Percentiles rank a stretch among this genome's conserved stretches.
phyloP scores from a whole-genome alignment of 176 grass and related monocot genomes.

The Aegilops umbellulata region DNA sequence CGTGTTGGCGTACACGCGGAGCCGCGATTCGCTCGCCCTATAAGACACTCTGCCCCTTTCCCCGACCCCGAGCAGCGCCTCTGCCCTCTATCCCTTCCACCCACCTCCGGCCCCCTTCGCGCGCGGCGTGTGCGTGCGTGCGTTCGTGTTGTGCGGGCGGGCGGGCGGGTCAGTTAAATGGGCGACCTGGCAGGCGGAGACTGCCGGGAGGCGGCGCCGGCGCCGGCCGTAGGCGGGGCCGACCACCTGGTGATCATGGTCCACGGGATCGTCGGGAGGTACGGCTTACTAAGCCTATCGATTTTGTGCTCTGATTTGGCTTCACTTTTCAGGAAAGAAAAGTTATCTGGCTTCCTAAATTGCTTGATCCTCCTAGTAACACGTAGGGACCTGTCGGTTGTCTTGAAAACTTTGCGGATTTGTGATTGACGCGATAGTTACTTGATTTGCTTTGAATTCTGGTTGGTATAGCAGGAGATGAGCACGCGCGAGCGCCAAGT shows the following conservation, averaged over 20 bases:
- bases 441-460: neutral
- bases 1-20: neutral
- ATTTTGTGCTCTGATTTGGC: neutral
- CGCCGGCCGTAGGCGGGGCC: neutral
- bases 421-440: neutral
- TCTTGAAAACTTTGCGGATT: neutral
- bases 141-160: neutral
- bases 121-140: neutral
- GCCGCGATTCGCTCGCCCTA: neutral
- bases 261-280: constrained; percentile 80
- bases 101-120: neutral
- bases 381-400: neutral
- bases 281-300: neutral
- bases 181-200: constrained; percentile 20
- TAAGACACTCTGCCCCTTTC: neutral
- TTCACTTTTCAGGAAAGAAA: neutral
- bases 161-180: neutral
- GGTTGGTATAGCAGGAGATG: neutral
- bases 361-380: neutral
- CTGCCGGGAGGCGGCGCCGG: neutral
- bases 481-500: neutral
- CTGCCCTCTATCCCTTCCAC: neutral
- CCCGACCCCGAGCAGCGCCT: neutral
- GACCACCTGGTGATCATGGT: constrained; percentile 76
- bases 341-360: neutral